Evolutionary conservation across 176 grass and related monocot species (phyloP).

Genomic region (Oryza brachyantha): DNA sequence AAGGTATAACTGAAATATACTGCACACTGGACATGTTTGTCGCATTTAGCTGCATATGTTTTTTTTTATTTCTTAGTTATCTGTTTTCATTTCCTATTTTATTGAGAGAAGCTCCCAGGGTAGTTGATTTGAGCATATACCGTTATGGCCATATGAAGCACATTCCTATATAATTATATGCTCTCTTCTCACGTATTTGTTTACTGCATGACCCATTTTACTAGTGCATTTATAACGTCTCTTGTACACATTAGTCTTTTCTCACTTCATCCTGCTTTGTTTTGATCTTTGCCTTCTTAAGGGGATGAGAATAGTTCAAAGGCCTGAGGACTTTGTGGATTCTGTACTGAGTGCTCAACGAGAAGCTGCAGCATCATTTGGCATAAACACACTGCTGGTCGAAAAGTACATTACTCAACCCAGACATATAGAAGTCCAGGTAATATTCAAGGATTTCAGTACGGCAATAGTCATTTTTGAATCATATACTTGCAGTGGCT

Average conservation of each 20-base stretch:
- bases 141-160: not conserved
- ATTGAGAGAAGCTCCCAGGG: not conserved
- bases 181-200: not conserved
- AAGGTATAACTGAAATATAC: conserved; percentile 47
- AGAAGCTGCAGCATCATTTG: conserved; percentile 94
- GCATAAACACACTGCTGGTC: conserved; percentile 72
- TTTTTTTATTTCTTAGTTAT: not conserved
- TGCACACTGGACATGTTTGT: not conserved
- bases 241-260: not conserved
- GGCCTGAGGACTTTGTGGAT: conserved; percentile 74
- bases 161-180: not conserved
- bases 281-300: conserved; percentile 36
- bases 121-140: not conserved
- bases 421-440: conserved; percentile 94
- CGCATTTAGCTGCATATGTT: not conserved
- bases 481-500: not conserved
- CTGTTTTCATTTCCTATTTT: not conserved
- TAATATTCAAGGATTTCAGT: conserved; percentile 24
- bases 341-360: conserved; percentile 70
- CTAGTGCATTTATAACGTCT: not conserved
- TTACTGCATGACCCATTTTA: not conserved
- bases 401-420: conserved; percentile 98
- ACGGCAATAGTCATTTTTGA: not conserved
- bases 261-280: not conserved
- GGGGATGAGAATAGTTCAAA: conserved; percentile 93